Percentiles rank a stretch among this genome's conserved stretches.
phyloP scores from a whole-genome alignment of 108 stramenopile genomes.

The Skeletonema tropicum region DNA sequence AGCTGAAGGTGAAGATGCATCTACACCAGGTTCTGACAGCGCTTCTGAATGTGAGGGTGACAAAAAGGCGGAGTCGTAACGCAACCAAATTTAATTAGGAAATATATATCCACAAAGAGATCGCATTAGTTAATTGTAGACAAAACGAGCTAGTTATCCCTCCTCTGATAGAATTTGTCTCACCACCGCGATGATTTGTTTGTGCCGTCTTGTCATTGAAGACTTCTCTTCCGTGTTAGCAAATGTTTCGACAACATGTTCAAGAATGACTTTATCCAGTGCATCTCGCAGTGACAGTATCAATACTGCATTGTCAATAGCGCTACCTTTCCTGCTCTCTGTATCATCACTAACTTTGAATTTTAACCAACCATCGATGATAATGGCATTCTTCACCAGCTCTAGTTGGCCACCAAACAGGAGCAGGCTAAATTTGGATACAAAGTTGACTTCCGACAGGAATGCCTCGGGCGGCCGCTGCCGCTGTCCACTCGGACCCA shows the following conservation, averaged over 20 bases:
- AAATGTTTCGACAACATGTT: constrained; percentile 34
- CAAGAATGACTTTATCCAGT: constrained; percentile 34
- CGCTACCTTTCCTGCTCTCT: constrained; percentile 19
- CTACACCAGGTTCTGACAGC: too few species aligned
- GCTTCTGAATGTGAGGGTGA: too few species aligned
- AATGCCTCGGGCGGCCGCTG: constrained; percentile 43
- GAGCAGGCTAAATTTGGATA: constrained; percentile 66
- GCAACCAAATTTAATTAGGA: too few species aligned
- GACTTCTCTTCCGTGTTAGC: constrained; percentile 8
- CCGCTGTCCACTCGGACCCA: background rate
- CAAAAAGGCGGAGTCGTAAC: too few species aligned
- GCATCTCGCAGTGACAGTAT: constrained; percentile 26
- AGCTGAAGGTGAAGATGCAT: too few species aligned
- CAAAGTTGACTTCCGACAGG: constrained; percentile 70
- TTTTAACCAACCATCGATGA: constrained; percentile 72
- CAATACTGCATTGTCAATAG: constrained; percentile 31
- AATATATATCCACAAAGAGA: too few species aligned
- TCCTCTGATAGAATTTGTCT: constrained; percentile 27
- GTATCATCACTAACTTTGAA: constrained; percentile 57
- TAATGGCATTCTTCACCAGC: constrained; percentile 52
- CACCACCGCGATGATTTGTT: constrained; percentile 24
- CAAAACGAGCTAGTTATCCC: background rate
- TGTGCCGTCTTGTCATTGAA: constrained; percentile 23
- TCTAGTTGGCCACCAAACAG: constrained; percentile 66
- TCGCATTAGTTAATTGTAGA: too few species aligned